A percentile compares a stretch with the other conserved stretches of the same genome.
phyloP scores from a whole-genome alignment of 345 rosid genomes.

The Anastatica hierochuntica region DNA sequence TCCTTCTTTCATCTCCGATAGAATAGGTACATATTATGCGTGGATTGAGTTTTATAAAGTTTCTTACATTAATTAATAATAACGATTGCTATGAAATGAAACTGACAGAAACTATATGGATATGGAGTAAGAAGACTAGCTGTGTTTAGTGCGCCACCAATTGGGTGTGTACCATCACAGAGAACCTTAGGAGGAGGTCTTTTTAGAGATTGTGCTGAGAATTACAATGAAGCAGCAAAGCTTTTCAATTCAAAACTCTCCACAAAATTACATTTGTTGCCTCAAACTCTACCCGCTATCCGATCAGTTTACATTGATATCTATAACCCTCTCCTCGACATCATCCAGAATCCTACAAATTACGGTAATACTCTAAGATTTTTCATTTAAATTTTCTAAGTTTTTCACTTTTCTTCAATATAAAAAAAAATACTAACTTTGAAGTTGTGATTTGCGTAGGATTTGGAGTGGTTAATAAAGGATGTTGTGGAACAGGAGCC shows the following conservation, averaged over 20 bases:
- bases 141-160: constrained; percentile 41
- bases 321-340: constrained; percentile 39
- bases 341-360: constrained; percentile 39
- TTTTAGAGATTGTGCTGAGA: constrained; percentile 34
- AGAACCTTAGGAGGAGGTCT: constrained; percentile 57
- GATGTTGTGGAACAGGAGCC: constrained; percentile 70
- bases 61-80: too few relatives aligned
- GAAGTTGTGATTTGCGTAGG: constrained; percentile 32
- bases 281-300: constrained; percentile 18
- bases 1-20: too few relatives aligned
- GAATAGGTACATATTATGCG: too few relatives aligned
- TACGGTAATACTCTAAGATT: constrained; percentile 32
- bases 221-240: constrained; percentile 38
- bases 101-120: constrained; percentile 25
- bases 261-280: constrained; percentile 21
- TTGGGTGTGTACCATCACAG: constrained; percentile 70
- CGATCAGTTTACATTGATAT: constrained; percentile 37
- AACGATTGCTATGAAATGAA: constrained; percentile 21
- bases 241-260: constrained; percentile 52
- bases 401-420: not conserved
- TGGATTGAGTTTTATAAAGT: too few relatives aligned
- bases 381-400: not conserved
- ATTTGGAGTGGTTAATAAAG: constrained; percentile 39
- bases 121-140: constrained; percentile 56
- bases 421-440: too few relatives aligned